Conservation (phyloP, 768 basidiomycete genomes). For the Royoungia palumana region DNA sequence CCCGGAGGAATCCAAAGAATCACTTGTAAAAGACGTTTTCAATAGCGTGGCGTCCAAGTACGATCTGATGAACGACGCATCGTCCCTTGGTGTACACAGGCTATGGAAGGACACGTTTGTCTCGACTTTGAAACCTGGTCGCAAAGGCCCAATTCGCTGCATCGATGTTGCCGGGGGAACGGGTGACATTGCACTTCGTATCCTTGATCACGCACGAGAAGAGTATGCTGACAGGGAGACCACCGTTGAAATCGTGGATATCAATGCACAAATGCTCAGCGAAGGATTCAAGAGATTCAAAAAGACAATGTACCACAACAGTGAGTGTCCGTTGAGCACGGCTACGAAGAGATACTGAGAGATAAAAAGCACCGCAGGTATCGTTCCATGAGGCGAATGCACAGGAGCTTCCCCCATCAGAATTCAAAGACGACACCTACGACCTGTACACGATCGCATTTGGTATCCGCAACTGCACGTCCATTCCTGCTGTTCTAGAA, state of each 20-base stretch:
- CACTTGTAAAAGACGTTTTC: slow-evolving; percentile 89
- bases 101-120: slow-evolving; percentile 96
- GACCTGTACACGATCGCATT: slow-evolving; percentile 99
- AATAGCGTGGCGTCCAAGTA: slow-evolving; percentile 93
- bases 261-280: slow-evolving; percentile 93
- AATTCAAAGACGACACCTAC: slow-evolving; percentile 79
- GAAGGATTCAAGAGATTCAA: slow-evolving; percentile 90
- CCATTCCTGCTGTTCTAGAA: slow-evolving; percentile 78
- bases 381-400: slow-evolving; percentile 93
- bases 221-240: slow-evolving; percentile 89
- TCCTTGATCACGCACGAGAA: slow-evolving; percentile 87
- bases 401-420: slow-evolving; percentile 62
- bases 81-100: slow-evolving; percentile 92
- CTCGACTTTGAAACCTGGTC: slow-evolving; percentile 68
- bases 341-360: slow-evolving; percentile 2
- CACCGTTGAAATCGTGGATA: slow-evolving; percentile 85
- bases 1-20: slow-evolving; percentile 82
- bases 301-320: slow-evolving; percentile 97
- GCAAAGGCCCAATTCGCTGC: slow-evolving; percentile 70
- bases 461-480: slow-evolving; percentile 96
- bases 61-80: slow-evolving; percentile 99
- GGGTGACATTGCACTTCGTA: slow-evolving; percentile 92
- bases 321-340: slow-evolving; percentile 44
- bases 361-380: slow-evolving; percentile 75
- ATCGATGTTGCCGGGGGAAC: slow-evolving; percentile 98